Conservation (phyloP, 2,329 filamentous ascomycete genomes). For the Colletotrichum sp. region DNA sequence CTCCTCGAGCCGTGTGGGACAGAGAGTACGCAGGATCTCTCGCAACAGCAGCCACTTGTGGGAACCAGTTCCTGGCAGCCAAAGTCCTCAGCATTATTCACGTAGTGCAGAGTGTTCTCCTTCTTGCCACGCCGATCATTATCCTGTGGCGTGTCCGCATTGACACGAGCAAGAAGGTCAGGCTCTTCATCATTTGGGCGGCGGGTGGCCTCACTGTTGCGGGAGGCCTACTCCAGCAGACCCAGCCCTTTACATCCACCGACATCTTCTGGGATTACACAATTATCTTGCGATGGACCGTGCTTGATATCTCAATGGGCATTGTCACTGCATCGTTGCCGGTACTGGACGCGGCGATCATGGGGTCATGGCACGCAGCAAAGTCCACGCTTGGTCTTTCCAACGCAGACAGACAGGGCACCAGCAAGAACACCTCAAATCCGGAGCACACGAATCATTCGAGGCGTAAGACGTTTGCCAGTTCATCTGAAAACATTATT, state of each 20-base stretch:
- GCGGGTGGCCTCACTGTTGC: conserved; percentile 30
- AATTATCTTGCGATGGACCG: conserved; percentile 27
- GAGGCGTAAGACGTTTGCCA: background rate
- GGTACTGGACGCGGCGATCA: conserved; percentile 27
- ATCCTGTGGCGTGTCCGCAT: conserved; percentile 36
- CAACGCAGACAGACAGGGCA: background rate
- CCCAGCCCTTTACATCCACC: conserved; percentile 5
- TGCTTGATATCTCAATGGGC: conserved; percentile 31
- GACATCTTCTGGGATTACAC: conserved; percentile 25
- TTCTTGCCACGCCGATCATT: conserved; percentile 33
- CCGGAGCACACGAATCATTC: background rate
- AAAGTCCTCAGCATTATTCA: conserved; percentile 32
- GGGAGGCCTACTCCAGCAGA: conserved; percentile 30
- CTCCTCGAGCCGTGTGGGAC: conserved; percentile 21
- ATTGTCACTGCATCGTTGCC: conserved; percentile 33
- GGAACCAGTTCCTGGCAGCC: conserved; percentile 18
- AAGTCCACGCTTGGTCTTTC: background rate
- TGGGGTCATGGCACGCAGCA: conserved; percentile 17
- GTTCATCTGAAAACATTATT: conserved; percentile 4
- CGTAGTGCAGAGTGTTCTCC: conserved; percentile 33
- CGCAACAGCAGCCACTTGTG: background rate
- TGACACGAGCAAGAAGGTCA: conserved; percentile 26
- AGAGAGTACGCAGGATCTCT: conserved; percentile 12
- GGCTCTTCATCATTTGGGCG: conserved; percentile 33
- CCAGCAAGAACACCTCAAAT: background rate